Evolutionary conservation across 1,139 yeast species (phyloP), one percentile per base, ranked within the genome.

Genomic region (Yarrowia galli): DNA sequence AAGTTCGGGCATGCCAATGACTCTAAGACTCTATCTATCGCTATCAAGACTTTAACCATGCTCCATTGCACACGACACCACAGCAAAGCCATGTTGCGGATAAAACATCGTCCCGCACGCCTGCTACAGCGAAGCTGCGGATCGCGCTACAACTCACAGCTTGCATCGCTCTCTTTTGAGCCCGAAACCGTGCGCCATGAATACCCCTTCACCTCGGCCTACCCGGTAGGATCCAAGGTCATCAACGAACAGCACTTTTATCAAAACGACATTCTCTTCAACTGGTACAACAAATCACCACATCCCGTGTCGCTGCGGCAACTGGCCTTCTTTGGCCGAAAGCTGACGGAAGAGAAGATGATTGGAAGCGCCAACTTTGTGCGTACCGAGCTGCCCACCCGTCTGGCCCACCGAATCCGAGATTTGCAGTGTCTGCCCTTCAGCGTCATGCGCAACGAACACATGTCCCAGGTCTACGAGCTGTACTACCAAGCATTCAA

Each of bases 261-360:
- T 76, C 98, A 93, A 74, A 92, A 92, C 75, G 87, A 89, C 32
- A 84, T 91, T 10, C 80, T 93, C 68, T 81, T 88, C 76, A 84
- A 85, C 65, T 92, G 92, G 84, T 79, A 85, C 28, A 81, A 83
- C 69, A 85, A 87, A 71, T 79, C 82, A n/a, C 95, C 97, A 0
- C 92, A 91, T 74, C 97, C 98, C 0, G 96, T 95, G 23, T 89
- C 97, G 0, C 78, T 95, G 36, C 82, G 92, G 69, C 98, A 93
- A 74, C 79, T 93, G 72, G 97, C 97, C 1, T 93, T 92, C 66
- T 95, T 89, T 76, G 98, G 97, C 63, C 89, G 89, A 74, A 85
- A 85, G 69, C 79, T 93, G 67, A 90, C 92, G n/a, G 85, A 85
- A 70, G 91, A 89, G 58, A 92, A 93, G 79, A 83, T 95, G 67